Conservation (phyloP, 2,329 filamentous ascomycete species). For the Chaetothyriales sp. region DNA sequence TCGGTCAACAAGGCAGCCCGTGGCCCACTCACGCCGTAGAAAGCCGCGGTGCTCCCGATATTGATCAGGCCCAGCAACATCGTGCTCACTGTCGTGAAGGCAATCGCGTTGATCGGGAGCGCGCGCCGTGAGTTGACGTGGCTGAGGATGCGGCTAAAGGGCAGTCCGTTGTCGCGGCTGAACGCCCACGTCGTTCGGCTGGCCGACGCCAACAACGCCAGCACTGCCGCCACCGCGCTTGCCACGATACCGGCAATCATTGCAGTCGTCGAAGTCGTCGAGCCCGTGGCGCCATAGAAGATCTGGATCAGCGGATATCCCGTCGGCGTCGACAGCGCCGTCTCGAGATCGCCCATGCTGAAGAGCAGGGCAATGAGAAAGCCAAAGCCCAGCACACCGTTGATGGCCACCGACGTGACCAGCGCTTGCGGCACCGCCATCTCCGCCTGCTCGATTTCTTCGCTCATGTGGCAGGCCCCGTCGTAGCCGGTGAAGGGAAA, state of each 20-base stretch:
- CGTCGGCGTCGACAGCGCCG: slow-evolving; percentile 28
- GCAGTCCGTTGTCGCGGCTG: slow-evolving; percentile 30
- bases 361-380: slow-evolving; percentile 35
- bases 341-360: slow-evolving; percentile 29
- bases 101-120: slow-evolving; percentile 20
- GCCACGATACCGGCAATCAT: slow-evolving; percentile 21
- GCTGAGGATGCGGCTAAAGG: slow-evolving; percentile 19
- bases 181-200: slow-evolving; percentile 31
- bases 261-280: slow-evolving; percentile 30
- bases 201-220: slow-evolving; percentile 21
- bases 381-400: slow-evolving; percentile 35
- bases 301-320: slow-evolving; percentile 39
- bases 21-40: slow-evolving; percentile 10
- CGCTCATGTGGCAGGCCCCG: slow-evolving; percentile 21
- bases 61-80: slow-evolving; percentile 18
- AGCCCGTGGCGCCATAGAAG: slow-evolving; percentile 35
- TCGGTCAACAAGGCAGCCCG: neutral
- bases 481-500: slow-evolving; percentile 21
- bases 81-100: slow-evolving; percentile 8
- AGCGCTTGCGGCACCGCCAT: slow-evolving; percentile 37
- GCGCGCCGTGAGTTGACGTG: slow-evolving; percentile 9
- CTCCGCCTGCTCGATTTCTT: slow-evolving; percentile 38
- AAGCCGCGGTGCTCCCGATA: slow-evolving; percentile 18
- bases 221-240: slow-evolving; percentile 22
- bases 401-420: slow-evolving; percentile 35